Evolutionary conservation across 2,329 filamentous ascomycete genomes (phyloP), one percentile per base, ranked within the genome.

Genomic region (Diplodia mutila): DNA sequence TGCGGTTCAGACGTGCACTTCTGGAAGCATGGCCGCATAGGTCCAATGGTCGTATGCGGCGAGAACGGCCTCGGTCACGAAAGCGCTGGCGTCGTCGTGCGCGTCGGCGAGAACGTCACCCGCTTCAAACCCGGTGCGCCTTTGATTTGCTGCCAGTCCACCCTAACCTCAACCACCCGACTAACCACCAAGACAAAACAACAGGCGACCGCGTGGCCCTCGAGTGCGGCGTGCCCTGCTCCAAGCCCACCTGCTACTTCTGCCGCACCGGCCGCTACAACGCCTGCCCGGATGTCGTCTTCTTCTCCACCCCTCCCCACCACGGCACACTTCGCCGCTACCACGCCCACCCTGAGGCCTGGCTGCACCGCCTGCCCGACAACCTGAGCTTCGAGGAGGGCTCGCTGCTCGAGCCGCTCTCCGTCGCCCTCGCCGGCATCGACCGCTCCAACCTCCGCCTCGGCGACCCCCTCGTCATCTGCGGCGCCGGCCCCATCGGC

Each of bases 191-290:
- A 84, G 85, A 70, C n/a, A n/a, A n/a, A n/a, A n/a, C n/a, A n/a
- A 82, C 86, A 42, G 90, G 90, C 68, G 94, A 97, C 81, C 89
- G 91, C 73, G 90, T 97, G 21, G 93, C 94, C n/a, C 83, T 98
- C 51, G 94, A 98, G 84, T 94, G 96, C n/a, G 94, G 94, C 63
- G 86, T 92, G 64, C 92, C 93, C 0, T 98, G 94, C 82, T 89
- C 91, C 51, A 74, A 77, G 51, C 86, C 88, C 11, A 86, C 88
- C 70, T 89, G 87, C 73, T 76, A 81, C 27, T 78, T 85, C 61
- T 89, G 87, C 74, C 77, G 79, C 51, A 80, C 83, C 65, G 86
- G 85, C 59, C 78, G 87, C 57, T 89, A 89, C 74, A 89, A 89
- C 71, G 86, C 89, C 70, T 89, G 87, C 79, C 83, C 83, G 23